phyloP scores from a whole-genome alignment of 1,139 yeast genomes.

The Geotrichum macrosporum region DNA sequence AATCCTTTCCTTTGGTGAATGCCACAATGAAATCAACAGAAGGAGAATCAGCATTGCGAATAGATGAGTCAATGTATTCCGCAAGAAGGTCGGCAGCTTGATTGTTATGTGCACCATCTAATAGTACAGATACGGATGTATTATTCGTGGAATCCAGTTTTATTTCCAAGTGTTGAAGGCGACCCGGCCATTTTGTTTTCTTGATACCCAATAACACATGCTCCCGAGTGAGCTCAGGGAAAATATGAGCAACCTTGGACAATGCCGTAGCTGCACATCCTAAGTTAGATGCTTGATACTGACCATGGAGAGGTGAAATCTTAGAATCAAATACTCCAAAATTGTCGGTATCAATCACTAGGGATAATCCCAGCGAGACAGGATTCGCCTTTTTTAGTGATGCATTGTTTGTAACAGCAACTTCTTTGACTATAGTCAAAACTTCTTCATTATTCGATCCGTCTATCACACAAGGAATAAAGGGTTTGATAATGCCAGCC shows the following conservation, averaged over 20 bases:
- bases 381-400: constrained; percentile 17
- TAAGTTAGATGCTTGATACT: constrained; percentile 66
- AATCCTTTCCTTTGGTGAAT: constrained; percentile 67
- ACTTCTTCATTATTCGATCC: constrained; percentile 56
- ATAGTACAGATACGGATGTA: constrained; percentile 50
- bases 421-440: constrained; percentile 41
- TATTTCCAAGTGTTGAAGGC: constrained; percentile 35
- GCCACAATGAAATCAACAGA: constrained; percentile 65
- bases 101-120: constrained; percentile 93
- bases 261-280: constrained; percentile 63
- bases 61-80: constrained; percentile 39
- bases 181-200: constrained; percentile 41
- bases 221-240: constrained; percentile 28
- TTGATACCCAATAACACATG: constrained; percentile 49
- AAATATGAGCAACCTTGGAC: constrained; percentile 35
- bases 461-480: constrained; percentile 66
- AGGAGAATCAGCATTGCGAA: constrained; percentile 29
- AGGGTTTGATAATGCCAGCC: constrained; percentile 72
- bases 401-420: constrained; percentile 24
- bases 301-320: constrained; percentile 60
- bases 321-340: constrained; percentile 27
- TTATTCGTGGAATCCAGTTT: constrained; percentile 40
- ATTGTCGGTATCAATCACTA: constrained; percentile 16
- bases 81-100: constrained; percentile 72
- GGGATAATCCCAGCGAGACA: constrained; percentile 7